phyloP scores from a whole-genome alignment of 495 filamentous ascomycete species.

The Penicillium argentinense region DNA sequence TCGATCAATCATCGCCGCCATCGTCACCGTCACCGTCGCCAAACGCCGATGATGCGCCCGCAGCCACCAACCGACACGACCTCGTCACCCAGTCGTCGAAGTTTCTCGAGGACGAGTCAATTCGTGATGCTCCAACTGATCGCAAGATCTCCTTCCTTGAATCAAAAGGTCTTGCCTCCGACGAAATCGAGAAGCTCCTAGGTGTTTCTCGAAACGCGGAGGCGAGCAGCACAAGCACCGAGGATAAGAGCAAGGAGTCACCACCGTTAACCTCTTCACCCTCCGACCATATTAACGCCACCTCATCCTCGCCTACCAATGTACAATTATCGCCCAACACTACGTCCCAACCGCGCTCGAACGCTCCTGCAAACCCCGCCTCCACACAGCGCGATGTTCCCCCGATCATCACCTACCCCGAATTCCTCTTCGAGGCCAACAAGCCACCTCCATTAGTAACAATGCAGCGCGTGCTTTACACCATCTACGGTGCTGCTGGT shows the following conservation, averaged over 20 bases:
- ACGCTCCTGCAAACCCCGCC: slow-evolving; percentile 12
- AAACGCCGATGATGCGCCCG: slow-evolving; percentile 34
- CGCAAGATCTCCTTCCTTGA: slow-evolving; percentile 77
- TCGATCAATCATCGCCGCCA: slow-evolving; percentile 21
- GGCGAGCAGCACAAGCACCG: slow-evolving; percentile 26
- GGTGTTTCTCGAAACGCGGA: slow-evolving; percentile 45
- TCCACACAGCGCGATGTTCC: slow-evolving; percentile 53
- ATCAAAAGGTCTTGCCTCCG: slow-evolving; percentile 68
- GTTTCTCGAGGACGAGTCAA: slow-evolving; percentile 80
- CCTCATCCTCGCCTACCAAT: slow-evolving; percentile 15
- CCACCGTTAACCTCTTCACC: slow-evolving; percentile 15
- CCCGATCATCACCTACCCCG: slow-evolving; percentile 97
- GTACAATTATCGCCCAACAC: slow-evolving; percentile 10
- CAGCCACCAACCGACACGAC: slow-evolving; percentile 33
- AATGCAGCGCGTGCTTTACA: slow-evolving; percentile 68
- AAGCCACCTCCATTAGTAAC: slow-evolving; percentile 81
- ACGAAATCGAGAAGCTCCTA: slow-evolving; percentile 69
- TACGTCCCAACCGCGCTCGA: slow-evolving; percentile 18
- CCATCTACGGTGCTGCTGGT: slow-evolving; percentile 72
- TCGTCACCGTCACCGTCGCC: slow-evolving; percentile 29
- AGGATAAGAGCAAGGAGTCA: slow-evolving; percentile 16
- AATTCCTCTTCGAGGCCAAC: slow-evolving; percentile 69
- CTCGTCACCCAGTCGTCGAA: slow-evolving; percentile 69
- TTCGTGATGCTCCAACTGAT: slow-evolving; percentile 65
- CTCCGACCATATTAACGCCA: slow-evolving; percentile 12